Conservation (phyloP, 2,329 filamentous ascomycete genomes). For the Pseudogymnoascus sp. region DNA sequence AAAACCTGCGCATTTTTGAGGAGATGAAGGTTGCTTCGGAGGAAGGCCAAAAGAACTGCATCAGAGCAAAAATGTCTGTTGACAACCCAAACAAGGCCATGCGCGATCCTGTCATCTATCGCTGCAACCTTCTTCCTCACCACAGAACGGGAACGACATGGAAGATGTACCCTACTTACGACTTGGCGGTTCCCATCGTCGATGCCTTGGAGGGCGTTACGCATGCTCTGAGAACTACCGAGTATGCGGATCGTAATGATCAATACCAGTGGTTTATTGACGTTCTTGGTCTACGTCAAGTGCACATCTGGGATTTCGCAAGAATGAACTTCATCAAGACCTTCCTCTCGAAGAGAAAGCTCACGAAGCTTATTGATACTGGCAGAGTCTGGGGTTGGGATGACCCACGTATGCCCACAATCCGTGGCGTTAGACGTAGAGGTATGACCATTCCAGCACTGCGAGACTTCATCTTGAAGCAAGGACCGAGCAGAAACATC, state of each 20-base stretch:
- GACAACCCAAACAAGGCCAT: slow-evolving; percentile 93
- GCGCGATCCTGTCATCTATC: slow-evolving; percentile 94
- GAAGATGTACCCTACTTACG: slow-evolving; percentile 85
- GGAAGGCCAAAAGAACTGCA: slow-evolving; percentile 65
- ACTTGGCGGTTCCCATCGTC: slow-evolving; percentile 76
- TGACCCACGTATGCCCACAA: slow-evolving; percentile 78
- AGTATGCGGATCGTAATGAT: slow-evolving; percentile 80
- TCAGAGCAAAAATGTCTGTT: slow-evolving; percentile 86
- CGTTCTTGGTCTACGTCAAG: slow-evolving; percentile 62
- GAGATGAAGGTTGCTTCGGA: slow-evolving; percentile 85
- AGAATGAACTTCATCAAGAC: slow-evolving; percentile 79
- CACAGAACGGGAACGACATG: slow-evolving; percentile 72
- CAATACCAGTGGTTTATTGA: slow-evolving; percentile 83
- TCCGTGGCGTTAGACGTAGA: slow-evolving; percentile 68
- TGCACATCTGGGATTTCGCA: slow-evolving; percentile 80
- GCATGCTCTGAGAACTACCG: slow-evolving; percentile 73
- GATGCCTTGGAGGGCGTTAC: slow-evolving; percentile 76
- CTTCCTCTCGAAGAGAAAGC: slow-evolving; percentile 77
- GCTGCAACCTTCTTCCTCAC: slow-evolving; percentile 69
- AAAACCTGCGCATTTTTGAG: slow-evolving; percentile 78
- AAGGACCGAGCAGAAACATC: slow-evolving; percentile 76
- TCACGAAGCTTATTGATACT: slow-evolving; percentile 72
- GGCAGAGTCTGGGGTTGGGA: slow-evolving; percentile 78
- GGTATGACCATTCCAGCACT: slow-evolving; percentile 74
- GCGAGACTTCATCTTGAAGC: slow-evolving; percentile 75